Evolutionary conservation across 2,329 filamentous ascomycete genomes (phyloP), one percentile per base, ranked within the genome.

Genomic region (Tolypocladium inflatum): DNA sequence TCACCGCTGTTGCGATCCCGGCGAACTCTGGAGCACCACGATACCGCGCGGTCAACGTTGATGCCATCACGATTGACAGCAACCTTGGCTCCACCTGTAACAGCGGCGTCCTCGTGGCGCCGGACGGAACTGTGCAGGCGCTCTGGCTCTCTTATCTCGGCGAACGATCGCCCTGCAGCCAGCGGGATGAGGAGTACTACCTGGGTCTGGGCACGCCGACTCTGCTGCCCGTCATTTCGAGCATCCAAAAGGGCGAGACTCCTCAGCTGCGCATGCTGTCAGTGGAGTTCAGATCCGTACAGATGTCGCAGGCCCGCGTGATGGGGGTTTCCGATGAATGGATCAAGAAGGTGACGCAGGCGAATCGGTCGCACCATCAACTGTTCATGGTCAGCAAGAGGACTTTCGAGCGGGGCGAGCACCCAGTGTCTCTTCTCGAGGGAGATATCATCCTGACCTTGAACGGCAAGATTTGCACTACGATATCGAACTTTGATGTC

Each of bases 311-410:
- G 74, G 93, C 91, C 19, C 88, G 92, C 42, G 91, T 97, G 64
- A 97, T 99, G 92, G 94, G 94, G 11, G 91, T 97, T 1, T 90
- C 90, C 0, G 92, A 97, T 66, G 88, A 95, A 61, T 97, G 93
- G 94, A 96, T 99, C 66, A 82, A 90, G 65, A 89, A 91, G 72
- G 93, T 97, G 2, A 87, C 94, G 56, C 80, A 86, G 63, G 90
- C 91, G 61, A 97, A 99, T 72, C 89, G 90, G 43, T 87, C 94
- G 55, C 89, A 91, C 59, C 94, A 99, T 70, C 94, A 99, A 74
- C 83, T 99, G 42, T 99, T 99, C 78, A 97, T 99, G 89, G 91
- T 99, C 37, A 88, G 91, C 66, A 99, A 99, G 76, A 87, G 96
- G 53, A 85, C 83, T 0, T 87, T 87, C 65, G 84, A 86, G 72